A percentile compares a stretch with the other conserved stretches of the same genome.
Conservation (phyloP, 2,329 filamentous ascomycete species). For the Amauroascus niger region DNA sequence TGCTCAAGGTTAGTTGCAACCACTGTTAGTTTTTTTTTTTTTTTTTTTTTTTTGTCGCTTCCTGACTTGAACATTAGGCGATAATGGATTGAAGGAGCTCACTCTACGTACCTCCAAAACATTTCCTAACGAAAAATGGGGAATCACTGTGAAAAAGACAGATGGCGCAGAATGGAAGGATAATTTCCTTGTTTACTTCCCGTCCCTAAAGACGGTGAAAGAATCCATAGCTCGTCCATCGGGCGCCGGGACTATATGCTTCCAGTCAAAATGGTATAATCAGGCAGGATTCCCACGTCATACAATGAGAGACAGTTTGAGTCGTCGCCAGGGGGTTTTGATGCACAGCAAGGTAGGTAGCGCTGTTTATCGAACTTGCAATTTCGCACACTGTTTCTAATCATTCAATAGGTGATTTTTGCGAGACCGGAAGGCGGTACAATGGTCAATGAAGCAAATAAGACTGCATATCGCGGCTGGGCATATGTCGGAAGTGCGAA, state of each 20-base stretch:
- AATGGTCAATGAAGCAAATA: conserved; percentile 15
- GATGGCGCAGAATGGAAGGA: conserved; percentile 37
- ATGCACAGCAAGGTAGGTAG: conserved; percentile 71
- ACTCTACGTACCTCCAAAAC: conserved; percentile 27
- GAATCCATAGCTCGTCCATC: conserved; percentile 53
- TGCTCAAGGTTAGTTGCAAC: conserved; percentile 43
- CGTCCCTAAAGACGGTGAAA: conserved; percentile 59
- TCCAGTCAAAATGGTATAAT: conserved; percentile 64
- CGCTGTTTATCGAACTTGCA: background rate
- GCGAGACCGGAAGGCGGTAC: conserved; percentile 22
- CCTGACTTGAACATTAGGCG: conserved; percentile 29
- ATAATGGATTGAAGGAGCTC: conserved; percentile 39
- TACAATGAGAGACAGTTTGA: conserved; percentile 66
- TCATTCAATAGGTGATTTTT: conserved; percentile 26
- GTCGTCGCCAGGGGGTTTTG: conserved; percentile 59
- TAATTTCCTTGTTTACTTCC: conserved; percentile 68
- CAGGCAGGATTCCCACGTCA: conserved; percentile 58
- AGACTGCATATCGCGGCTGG: conserved; percentile 49
- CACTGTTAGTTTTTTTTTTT: conserved; percentile 5
- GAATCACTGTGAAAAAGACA: conserved; percentile 31
- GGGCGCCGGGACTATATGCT: conserved; percentile 73
- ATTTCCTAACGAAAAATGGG: conserved; percentile 22
- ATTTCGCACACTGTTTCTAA: background rate
- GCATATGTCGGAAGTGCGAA: conserved; percentile 87
- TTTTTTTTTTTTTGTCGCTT: background rate